Base-by-base conservation (phyloP, 495 filamentous ascomycete genomes). In the Penicillium maclennaniae region DNA sequence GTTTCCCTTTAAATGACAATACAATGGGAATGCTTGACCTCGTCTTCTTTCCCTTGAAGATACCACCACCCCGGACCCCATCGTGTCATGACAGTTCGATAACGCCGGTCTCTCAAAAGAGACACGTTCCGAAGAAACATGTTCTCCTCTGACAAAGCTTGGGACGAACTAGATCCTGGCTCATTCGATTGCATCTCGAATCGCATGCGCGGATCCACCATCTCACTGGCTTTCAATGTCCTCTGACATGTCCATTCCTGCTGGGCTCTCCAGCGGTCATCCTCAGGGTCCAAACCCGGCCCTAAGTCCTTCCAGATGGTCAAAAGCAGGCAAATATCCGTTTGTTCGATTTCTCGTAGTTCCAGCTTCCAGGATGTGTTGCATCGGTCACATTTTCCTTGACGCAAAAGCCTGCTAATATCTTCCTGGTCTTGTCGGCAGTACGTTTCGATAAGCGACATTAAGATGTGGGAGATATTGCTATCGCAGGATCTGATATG, bases 291-390 rank as follows among this genome's bases (percentile, higher is more conserved):
- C 14, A 47, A 16, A 1, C 51, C 56, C 8, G 51, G 43, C 12
- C 56, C 51, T 20, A 59, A 15, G 42, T 51, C 47, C 17, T 36
- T 51, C 51, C 47, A 59, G 2, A 17, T 27, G 21, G 56, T 59
- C 10, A 59, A 16, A 31, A 42, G 21, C 26, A 59, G 47, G 40
- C 43, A 51, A 12, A 54, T 38, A 36, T 55, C 31, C 3, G 27
- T 17, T 16, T 26, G 12, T n/a, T 51, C 51, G 6, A 55, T 12
- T 23, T 38, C 34, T 47, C 47, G 46, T 20, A 59, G 16, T n/a
- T 55, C 51, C 15, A 54, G 34, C 12, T 59, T 40, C 51, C 56
- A 59, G 14, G 56, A 40, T 34, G 47, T 54, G 21, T 55, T 55
- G 40, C 52, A 60, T 42, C 43, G n/a, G 10, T 45, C 19, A 39